These are phyloP conservation scores for Periconia sp. DNA, from an alignment of 2,329 filamentous ascomycete species.

Conservation along the genomic window DNA sequence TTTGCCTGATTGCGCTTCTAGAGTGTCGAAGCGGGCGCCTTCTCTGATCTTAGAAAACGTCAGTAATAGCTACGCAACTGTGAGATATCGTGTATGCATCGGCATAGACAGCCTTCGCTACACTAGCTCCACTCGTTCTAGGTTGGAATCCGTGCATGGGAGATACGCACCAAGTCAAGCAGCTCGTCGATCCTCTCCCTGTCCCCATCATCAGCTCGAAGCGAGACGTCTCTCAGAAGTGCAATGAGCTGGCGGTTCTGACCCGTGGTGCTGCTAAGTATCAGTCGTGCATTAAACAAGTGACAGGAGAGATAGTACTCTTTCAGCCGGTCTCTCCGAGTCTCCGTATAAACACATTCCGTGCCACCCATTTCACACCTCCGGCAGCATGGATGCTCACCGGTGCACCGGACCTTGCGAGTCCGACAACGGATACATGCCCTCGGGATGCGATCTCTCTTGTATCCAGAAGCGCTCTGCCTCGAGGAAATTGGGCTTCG, in stretches of 20 bases:
- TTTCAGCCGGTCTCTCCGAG: constrained; percentile 36
- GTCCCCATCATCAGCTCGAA: constrained; percentile 11
- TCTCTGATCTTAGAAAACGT: not conserved
- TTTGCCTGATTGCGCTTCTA: not conserved
- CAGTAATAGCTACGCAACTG: not conserved
- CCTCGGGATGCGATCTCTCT: not conserved
- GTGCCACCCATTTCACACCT: constrained; percentile 30
- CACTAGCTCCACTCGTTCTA: no score
- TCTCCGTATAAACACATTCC: constrained; percentile 34
- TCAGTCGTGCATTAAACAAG: not conserved
- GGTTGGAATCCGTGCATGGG: not conserved
- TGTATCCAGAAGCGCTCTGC: not conserved
- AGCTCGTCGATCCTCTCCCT: constrained; percentile 12
- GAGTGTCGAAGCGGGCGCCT: not conserved
- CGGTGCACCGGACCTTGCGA: constrained; percentile 39
- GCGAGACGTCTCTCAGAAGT: constrained; percentile 18
- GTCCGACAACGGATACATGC: constrained; percentile 32
- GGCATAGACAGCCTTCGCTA: no score
- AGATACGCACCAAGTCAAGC: constrained; percentile 9
- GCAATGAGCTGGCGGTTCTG: constrained; percentile 16
- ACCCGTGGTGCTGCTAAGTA: not conserved
- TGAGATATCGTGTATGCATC: not conserved
- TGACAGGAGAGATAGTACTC: constrained; percentile 16
- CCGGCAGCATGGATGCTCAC: constrained; percentile 31
- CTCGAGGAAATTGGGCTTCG: not conserved